These are phyloP conservation scores for Xylaria hypoxylon DNA, from an alignment of 2,329 filamentous ascomycete species.

Conservation along the genomic window DNA sequence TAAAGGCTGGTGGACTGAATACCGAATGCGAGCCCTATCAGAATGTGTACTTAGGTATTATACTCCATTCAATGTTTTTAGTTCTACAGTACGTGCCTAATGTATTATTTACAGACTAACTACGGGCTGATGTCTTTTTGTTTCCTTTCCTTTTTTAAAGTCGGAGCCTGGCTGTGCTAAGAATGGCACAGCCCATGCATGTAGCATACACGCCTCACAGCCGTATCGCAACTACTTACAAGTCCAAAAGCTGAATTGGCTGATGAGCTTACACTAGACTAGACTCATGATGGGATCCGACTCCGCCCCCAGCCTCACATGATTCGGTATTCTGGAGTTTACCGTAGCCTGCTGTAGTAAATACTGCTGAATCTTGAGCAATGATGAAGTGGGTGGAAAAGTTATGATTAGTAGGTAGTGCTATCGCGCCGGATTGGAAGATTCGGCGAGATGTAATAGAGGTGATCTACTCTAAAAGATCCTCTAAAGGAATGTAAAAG, in stretches of 20 bases:
- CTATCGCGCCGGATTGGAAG: background rate
- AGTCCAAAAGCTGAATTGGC: slow-evolving; percentile 25
- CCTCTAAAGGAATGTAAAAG: too few relatives aligned
- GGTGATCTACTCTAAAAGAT: background rate
- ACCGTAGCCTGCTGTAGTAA: too few relatives aligned
- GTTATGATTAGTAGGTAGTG: background rate
- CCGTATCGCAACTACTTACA: background rate
- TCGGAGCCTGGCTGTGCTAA: slow-evolving; percentile 14
- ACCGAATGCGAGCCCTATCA: too few relatives aligned
- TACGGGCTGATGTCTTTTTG: background rate
- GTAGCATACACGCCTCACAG: slow-evolving; percentile 4
- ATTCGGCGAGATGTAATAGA: background rate
- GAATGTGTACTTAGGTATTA: too few relatives aligned
- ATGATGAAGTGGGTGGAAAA: background rate
- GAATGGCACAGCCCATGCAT: slow-evolving; percentile 28
- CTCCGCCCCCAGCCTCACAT: slow-evolving; percentile 16
- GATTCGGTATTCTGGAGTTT: background rate
- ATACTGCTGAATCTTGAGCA: background rate
- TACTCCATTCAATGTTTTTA: too few relatives aligned
- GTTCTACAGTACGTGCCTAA: too few relatives aligned
- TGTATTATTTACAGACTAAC: background rate
- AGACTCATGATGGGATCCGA: background rate
- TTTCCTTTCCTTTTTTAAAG: background rate
- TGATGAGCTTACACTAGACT: slow-evolving; percentile 15
- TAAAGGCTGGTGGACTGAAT: too few relatives aligned